Evolutionary conservation across 2,329 filamentous ascomycete species (phyloP), one percentile per base, ranked within the genome.

Genomic region (Periconia macrospinosa): DNA sequence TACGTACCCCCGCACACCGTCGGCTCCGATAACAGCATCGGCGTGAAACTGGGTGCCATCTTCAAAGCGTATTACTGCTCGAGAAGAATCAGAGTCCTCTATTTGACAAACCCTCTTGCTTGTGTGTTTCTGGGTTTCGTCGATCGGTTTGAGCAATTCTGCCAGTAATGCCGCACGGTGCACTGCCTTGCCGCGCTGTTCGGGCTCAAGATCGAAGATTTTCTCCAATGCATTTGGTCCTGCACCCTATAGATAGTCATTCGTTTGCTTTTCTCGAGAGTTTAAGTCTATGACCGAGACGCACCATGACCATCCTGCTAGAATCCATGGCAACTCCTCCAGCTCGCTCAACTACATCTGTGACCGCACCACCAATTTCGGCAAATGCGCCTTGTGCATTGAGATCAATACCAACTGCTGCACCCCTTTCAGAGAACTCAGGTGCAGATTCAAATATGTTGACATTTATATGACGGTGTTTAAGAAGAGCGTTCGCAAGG

Each of bases 41-140:
- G 35, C 49, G 20, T 49, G n/a, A 40, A 51, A 50, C 2, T 9
- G 23, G 42, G 69, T 70, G 0, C 77, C 78, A 54, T 81, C 79
- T n/a, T 68, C 61, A 47, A 81, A 81, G 19, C 61, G 64, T 41
- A 81, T 62, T 2, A 65, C 60, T 59, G 78, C 15, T 10, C 15
- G 11, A 33, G 17, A 15, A 19, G n/a, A 23, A 2, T 33, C 19
- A 19, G 17, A 20, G 15, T 55, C 41, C 41, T 52, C 45, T 15
- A 55, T 52, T 13, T 27, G 27, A 35, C 23, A 20, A 17, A 55
- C n/a, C 41, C 45, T 48, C 45, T 55, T 55, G 23, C 40, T 50
- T 8, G 49, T 52, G 30, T 55, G 53, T 44, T 47, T 52, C 18
- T 30, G 43, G 18, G 37, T 30, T 14, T 27, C 14, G 19, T 23